Conservation (phyloP, 495 filamentous ascomycete species). For the Jackrogersella multiformis region DNA sequence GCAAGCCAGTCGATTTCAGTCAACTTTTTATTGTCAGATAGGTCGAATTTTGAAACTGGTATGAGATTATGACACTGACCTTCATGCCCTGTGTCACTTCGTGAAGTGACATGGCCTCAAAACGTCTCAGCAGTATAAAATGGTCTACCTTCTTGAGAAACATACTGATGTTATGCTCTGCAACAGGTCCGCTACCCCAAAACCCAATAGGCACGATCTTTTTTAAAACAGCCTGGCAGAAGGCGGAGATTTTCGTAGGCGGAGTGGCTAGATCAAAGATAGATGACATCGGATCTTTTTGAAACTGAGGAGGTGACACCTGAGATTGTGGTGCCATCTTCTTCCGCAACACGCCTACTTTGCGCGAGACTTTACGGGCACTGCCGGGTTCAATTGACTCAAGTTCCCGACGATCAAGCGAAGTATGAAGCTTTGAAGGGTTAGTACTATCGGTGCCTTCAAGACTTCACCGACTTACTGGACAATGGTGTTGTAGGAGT, state of each 20-base stretch:
- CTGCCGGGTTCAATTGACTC: conserved; percentile 11
- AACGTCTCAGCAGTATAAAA: conserved; percentile 80
- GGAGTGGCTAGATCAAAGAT: conserved; percentile 79
- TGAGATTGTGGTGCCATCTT: conserved; percentile 27
- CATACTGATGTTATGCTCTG: conserved; percentile 64
- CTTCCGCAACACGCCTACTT: conserved; percentile 8
- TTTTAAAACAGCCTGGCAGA: conserved; percentile 79
- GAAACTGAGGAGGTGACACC: conserved; percentile 13
- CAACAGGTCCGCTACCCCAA: conserved; percentile 69
- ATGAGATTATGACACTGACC: conserved; percentile 53
- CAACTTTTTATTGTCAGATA: conserved; percentile 58
- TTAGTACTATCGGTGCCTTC: neutral
- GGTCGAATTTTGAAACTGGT: neutral
- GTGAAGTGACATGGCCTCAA: conserved; percentile 82
- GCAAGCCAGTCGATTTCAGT: conserved; percentile 76
- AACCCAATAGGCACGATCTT: conserved; percentile 80
- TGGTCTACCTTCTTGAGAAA: conserved; percentile 74
- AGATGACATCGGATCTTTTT: conserved; percentile 22
- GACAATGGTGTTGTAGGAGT: conserved; percentile 84
- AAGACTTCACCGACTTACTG: conserved; percentile 49
- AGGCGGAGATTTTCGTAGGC: conserved; percentile 78
- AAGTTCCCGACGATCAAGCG: conserved; percentile 24
- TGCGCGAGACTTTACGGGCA: conserved; percentile 16
- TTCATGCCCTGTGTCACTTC: conserved; percentile 79
- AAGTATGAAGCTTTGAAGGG: conserved; percentile 31